Percentiles rank a stretch among this genome's conserved stretches.
These are phyloP conservation scores for Syzygium oleosum DNA, from an alignment of 345 rosid species.

Conservation along the genomic window DNA sequence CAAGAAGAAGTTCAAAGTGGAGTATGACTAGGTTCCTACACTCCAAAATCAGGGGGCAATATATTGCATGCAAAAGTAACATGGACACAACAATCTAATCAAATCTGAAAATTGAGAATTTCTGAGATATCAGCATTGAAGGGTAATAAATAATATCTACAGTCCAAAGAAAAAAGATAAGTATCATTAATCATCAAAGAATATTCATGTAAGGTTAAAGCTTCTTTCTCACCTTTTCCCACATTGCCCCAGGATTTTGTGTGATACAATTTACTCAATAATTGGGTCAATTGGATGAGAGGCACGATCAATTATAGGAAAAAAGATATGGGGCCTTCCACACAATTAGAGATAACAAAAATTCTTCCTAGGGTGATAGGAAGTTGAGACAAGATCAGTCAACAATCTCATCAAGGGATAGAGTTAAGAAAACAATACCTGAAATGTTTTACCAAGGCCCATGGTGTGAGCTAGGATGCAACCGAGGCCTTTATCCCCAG, in stretches of 20 bases:
- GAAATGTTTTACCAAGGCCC: slow-evolving; percentile 99
- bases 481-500: slow-evolving; percentile 97
- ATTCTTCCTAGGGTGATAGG: neutral
- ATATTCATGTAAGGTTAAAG: neutral
- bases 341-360: neutral
- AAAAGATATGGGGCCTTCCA: neutral
- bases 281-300: neutral
- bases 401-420: neutral
- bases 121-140: neutral
- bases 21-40: neutral
- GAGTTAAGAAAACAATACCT: slow-evolving; percentile 35
- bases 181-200: neutral
- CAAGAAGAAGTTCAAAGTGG: neutral
- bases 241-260: neutral
- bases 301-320: neutral
- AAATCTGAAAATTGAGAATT: neutral
- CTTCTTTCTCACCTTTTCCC: neutral
- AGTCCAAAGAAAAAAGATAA: neutral
- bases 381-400: neutral
- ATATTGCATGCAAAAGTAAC: neutral
- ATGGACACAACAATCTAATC: neutral
- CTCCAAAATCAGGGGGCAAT: neutral
- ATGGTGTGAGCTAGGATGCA: slow-evolving; percentile 98
- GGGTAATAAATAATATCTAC: neutral
- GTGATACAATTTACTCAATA: neutral